Base-by-base conservation (phyloP, 2,329 filamentous ascomycete genomes). In the Arthroderma uncinatum region DNA sequence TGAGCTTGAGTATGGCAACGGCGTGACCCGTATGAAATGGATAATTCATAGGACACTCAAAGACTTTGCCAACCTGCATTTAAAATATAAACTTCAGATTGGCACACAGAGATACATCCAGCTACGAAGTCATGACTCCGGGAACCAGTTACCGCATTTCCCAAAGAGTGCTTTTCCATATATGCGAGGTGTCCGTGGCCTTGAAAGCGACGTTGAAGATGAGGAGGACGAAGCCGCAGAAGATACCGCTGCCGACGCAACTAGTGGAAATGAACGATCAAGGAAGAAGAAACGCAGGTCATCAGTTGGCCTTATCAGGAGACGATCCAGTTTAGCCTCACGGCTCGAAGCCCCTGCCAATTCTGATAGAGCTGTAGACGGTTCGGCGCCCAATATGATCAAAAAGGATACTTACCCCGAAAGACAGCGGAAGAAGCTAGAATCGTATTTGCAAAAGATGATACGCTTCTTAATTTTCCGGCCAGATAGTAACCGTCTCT, bases 381-480 rank as follows among this genome's bases (percentile, higher is more conserved):
- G 14, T 12, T n/a, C 19, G 7, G 66, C 70, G n/a, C 63, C 69
- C 4, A 69, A 70, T 42, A 62, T 65, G 8, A 65, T 65, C 19
- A 76, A 75, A 59, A 76, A 73, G 61, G 78, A 82, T 57, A 74
- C 76, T 2, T 94, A 92, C 64, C 82, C 89, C 40, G 89, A 94
- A 64, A 84, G 82, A 60, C 91, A 96, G 71, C 82, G 92, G 57
- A 86, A 84, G 64, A 89, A 88, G 68, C 76, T 98, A 33, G 93
- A 97, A 68, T 83, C 84, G 53, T 98, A 98, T 68, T 76, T 98
- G 19, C 89, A 92, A 62, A 87, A 92, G 66, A 89, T 97, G 84
- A 92, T 97, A 59, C 84, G 89, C 56, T 97, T 92, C 81, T 83
- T 98, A 65, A 97, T 98, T 73, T 98, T 98, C 74, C 83, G 92